Evolutionary conservation across 352 stramenopile species (phyloP).

Genomic region (Pelagophyceae sp.): DNA sequence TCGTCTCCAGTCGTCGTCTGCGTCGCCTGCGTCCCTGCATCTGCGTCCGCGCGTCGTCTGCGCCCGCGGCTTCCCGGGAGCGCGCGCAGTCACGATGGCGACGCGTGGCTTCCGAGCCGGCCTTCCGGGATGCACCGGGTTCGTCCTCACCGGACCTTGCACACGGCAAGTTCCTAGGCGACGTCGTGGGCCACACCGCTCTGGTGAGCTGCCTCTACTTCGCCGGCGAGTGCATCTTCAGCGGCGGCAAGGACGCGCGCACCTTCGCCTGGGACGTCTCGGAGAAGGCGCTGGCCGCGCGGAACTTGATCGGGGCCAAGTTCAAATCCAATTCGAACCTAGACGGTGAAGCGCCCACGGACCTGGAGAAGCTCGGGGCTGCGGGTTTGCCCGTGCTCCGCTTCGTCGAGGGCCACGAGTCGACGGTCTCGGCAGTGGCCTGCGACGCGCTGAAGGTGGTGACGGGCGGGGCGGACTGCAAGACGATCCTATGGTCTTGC

Average conservation of each 20-base stretch:
- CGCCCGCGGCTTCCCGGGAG: too few relatives aligned
- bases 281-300: background rate
- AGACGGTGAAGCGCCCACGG: background rate
- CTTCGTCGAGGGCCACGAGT: slow-evolving; percentile 39
- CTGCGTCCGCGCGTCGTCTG: too few relatives aligned
- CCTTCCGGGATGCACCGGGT: too few relatives aligned
- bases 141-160: too few relatives aligned
- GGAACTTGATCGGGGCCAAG: too few relatives aligned
- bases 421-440: slow-evolving; percentile 42
- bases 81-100: too few relatives aligned
- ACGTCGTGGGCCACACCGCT: slow-evolving; percentile 37
- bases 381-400: background rate
- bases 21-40: too few relatives aligned
- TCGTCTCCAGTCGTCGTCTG: too few relatives aligned
- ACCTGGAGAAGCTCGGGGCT: background rate
- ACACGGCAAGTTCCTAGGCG: too few relatives aligned
- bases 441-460: slow-evolving; percentile 43
- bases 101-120: too few relatives aligned
- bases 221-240: slow-evolving; percentile 41
- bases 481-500: slow-evolving; percentile 39
- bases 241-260: slow-evolving; percentile 40
- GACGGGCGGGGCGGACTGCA: slow-evolving; percentile 43
- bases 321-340: background rate
- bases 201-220: slow-evolving; percentile 47
- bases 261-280: slow-evolving; percentile 42